phyloP scores from a whole-genome alignment of 164 flowering plant species.

The Stephania yunnanensis region DNA sequence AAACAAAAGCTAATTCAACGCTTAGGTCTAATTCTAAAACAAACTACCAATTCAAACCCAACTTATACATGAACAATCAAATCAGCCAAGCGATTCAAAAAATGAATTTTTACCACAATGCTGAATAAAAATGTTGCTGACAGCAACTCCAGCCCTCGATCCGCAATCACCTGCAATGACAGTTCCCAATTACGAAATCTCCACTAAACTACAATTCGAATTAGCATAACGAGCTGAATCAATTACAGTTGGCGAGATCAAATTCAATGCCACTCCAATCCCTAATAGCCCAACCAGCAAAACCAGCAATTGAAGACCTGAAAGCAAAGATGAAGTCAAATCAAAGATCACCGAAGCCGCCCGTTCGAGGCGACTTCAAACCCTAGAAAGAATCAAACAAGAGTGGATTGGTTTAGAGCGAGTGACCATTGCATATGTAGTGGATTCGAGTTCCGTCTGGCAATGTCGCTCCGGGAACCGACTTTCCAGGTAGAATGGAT shows the following conservation, averaged over 20 bases:
- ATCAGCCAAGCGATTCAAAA: not conserved
- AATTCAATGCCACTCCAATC: slow-evolving; percentile 36
- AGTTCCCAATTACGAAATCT: not conserved
- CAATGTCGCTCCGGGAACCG: slow-evolving; percentile 59
- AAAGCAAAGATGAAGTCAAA: not conserved
- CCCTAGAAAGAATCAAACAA: not conserved
- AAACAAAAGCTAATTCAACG: not conserved
- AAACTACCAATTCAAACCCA: not conserved
- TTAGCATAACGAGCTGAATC: not conserved
- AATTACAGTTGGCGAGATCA: slow-evolving; percentile 63
- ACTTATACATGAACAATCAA: not conserved
- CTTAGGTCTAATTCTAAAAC: not conserved
- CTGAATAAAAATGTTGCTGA: slow-evolving; percentile 67
- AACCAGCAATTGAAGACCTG: slow-evolving; percentile 60
- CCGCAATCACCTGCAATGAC: slow-evolving; percentile 57
- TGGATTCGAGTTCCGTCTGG: slow-evolving; percentile 67
- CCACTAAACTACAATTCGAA: not conserved
- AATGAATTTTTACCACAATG: slow-evolving; percentile 45
- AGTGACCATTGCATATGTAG: slow-evolving; percentile 82
- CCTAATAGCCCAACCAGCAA: slow-evolving; percentile 55
- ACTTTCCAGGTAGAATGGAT: slow-evolving; percentile 66
- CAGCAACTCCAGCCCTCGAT: slow-evolving; percentile 75
- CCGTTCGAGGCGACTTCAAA: not conserved
- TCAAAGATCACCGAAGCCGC: not conserved
- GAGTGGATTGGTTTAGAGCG: not conserved